These are phyloP conservation scores for Vigna nakashimae DNA, from an alignment of 306 rosid genomes.

Conservation along the genomic window DNA sequence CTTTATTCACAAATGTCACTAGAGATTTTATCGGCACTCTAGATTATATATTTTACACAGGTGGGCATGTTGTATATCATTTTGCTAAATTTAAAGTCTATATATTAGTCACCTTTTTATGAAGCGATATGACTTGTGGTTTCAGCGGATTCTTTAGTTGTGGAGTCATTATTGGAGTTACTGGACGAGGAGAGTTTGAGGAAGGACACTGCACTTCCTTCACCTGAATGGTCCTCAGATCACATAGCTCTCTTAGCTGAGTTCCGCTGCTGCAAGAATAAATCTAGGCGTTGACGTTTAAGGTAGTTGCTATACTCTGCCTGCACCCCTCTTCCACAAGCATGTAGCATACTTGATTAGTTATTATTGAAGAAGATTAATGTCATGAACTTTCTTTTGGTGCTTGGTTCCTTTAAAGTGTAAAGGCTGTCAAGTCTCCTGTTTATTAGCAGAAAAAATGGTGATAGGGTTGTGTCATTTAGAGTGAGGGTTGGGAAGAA, in stretches of 20 bases:
- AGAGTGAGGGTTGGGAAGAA: not conserved
- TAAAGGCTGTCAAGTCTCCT: not conserved
- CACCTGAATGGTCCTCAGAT: slow-evolving; percentile 99
- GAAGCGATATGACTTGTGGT: slow-evolving; percentile 35
- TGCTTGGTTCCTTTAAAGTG: slow-evolving; percentile 11
- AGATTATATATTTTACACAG: slow-evolving; percentile 98
- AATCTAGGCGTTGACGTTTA: slow-evolving; percentile 78
- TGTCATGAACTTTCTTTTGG: slow-evolving; percentile 12
- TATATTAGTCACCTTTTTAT: slow-evolving; percentile 17
- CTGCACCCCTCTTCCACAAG: not conserved
- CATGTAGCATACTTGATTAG: not conserved
- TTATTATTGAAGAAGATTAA: not conserved
- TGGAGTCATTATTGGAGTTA: slow-evolving; percentile 92
- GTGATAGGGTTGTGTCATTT: slow-evolving; percentile 9
- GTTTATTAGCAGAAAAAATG: slow-evolving; percentile 8
- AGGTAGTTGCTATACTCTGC: slow-evolving; percentile 40
- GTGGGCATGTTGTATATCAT: slow-evolving; percentile 48
- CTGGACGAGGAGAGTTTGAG: slow-evolving; percentile 95
- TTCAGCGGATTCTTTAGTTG: slow-evolving; percentile 95
- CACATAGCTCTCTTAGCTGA: slow-evolving; percentile 96
- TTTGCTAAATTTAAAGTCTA: not conserved
- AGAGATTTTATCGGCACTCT: slow-evolving; percentile 95
- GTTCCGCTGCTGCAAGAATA: slow-evolving; percentile 90
- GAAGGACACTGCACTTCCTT: slow-evolving; percentile 99
- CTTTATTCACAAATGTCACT: slow-evolving; percentile 87